These are phyloP conservation scores for Debaryomycetaceae sp. DNA, from an alignment of 1,139 yeast genomes.

Conservation along the genomic window DNA sequence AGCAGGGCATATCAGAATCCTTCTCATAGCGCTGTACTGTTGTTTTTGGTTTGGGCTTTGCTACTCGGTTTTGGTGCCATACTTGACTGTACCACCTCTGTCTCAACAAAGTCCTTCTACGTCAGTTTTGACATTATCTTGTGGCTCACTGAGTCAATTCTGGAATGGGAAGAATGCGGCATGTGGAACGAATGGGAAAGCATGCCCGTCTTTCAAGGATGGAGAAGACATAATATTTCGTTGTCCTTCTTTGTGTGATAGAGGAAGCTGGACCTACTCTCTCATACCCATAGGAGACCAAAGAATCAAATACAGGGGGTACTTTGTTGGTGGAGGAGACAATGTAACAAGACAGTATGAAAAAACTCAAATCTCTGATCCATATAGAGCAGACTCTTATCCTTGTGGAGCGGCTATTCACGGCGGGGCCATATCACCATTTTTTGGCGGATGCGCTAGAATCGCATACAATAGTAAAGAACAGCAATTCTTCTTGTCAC, in stretches of 20 bases:
- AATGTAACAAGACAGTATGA: conserved; percentile 11
- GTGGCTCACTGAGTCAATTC: conserved; percentile 33
- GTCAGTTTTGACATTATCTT: conserved; percentile 35
- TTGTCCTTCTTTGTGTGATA: conserved; percentile 87
- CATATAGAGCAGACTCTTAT: conserved; percentile 85
- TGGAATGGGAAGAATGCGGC: conserved; percentile 76
- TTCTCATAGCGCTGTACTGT: conserved; percentile 35
- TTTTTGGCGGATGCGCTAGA: conserved; percentile 78
- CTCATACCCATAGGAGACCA: conserved; percentile 73
- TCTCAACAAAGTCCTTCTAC: conserved; percentile 14
- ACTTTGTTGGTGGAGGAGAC: conserved; percentile 72
- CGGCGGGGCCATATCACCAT: conserved; percentile 72
- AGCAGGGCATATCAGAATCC: conserved; percentile 22
- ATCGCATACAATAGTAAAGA: conserved; percentile 55
- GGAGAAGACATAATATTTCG: conserved; percentile 54
- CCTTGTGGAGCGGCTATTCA: conserved; percentile 92
- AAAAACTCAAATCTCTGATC: conserved; percentile 40
- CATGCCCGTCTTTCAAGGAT: conserved; percentile 48
- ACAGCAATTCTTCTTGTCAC: conserved; percentile 45
- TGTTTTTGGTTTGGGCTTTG: conserved; percentile 31
- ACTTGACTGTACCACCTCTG: conserved; percentile 34
- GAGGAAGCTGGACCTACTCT: conserved; percentile 74
- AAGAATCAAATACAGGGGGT: conserved; percentile 67
- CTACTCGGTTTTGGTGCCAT: conserved; percentile 33
- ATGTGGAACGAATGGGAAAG: conserved; percentile 70